phyloP scores from a whole-genome alignment of 2,329 filamentous ascomycete genomes.

The Grosmannia penicillata region DNA sequence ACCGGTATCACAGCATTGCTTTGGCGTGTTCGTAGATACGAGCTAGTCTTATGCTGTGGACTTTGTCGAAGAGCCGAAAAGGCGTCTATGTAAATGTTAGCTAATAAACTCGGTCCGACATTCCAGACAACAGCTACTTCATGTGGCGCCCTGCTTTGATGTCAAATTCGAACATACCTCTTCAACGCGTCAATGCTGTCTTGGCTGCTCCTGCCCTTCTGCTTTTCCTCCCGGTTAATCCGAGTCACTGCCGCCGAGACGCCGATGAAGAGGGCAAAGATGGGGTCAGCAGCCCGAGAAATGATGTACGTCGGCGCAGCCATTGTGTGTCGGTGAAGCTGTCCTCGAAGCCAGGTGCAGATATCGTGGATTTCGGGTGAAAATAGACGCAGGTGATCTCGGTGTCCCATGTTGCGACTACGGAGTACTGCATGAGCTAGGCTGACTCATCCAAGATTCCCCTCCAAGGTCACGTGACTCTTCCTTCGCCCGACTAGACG shows the following conservation, averaged over 20 bases:
- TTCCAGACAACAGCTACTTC: not conserved
- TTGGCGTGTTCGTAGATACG: too few relatives aligned
- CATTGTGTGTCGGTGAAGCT: too few relatives aligned
- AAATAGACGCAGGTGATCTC: too few relatives aligned
- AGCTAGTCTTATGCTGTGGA: not conserved
- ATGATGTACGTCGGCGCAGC: conserved; percentile 43
- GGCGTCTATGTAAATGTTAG: conserved; percentile 5
- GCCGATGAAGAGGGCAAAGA: conserved; percentile 43
- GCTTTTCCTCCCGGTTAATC: conserved; percentile 46
- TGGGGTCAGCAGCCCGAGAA: conserved; percentile 40
- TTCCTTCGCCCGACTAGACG: not conserved
- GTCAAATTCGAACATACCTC: too few relatives aligned
- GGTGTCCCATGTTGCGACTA: too few relatives aligned
- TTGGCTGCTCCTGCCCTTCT: conserved; percentile 36
- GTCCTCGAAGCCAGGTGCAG: too few relatives aligned
- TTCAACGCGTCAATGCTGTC: conserved; percentile 33
- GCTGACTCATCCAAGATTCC: too few relatives aligned
- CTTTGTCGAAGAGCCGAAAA: conserved; percentile 1
- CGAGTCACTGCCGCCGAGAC: conserved; percentile 38
- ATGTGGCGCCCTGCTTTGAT: too few relatives aligned
- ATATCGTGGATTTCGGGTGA: too few relatives aligned
- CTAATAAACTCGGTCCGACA: not conserved
- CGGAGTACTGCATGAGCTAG: too few relatives aligned
- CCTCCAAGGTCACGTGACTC: not conserved
- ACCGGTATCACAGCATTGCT: too few relatives aligned